Conservation (phyloP, 139 green algal species). For the Chlorella sp. region DNA sequence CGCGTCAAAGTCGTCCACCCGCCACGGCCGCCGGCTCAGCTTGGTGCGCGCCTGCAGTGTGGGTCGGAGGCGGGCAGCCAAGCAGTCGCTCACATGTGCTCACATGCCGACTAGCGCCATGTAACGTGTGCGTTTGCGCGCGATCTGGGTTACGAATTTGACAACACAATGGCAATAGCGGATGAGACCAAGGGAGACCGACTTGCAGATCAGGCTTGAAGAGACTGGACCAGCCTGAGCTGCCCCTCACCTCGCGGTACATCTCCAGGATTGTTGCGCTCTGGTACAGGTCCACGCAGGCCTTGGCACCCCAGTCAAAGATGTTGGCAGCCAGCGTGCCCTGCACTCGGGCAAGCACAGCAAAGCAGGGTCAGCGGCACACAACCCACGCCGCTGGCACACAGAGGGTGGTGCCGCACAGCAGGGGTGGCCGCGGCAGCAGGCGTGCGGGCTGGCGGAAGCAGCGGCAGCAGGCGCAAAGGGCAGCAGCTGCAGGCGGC, state of each 20-base stretch:
- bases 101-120: no score
- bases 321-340: slow-evolving; percentile 96
- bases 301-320: slow-evolving; percentile 97
- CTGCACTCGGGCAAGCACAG: slow-evolving; percentile 32
- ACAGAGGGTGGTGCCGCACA: neutral
- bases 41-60: slow-evolving; percentile 58
- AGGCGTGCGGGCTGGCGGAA: neutral
- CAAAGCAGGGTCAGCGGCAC: neutral
- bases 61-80: no score
- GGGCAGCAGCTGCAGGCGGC: neutral
- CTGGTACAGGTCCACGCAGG: slow-evolving; percentile 92
- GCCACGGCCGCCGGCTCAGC: slow-evolving; percentile 88
- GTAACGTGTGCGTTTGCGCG: no score
- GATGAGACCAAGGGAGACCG: no score
- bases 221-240: neutral
- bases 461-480: slow-evolving; percentile 77
- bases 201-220: no score
- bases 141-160: no score
- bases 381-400: neutral
- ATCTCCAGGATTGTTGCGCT: slow-evolving; percentile 96
- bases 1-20: slow-evolving; percentile 87
- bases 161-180: no score
- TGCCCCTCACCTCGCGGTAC: slow-evolving; percentile 63
- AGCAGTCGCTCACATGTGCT: no score
- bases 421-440: neutral